phyloP scores from a whole-genome alignment of 176 grass and related monocot species.

The Juncus inflexus region DNA sequence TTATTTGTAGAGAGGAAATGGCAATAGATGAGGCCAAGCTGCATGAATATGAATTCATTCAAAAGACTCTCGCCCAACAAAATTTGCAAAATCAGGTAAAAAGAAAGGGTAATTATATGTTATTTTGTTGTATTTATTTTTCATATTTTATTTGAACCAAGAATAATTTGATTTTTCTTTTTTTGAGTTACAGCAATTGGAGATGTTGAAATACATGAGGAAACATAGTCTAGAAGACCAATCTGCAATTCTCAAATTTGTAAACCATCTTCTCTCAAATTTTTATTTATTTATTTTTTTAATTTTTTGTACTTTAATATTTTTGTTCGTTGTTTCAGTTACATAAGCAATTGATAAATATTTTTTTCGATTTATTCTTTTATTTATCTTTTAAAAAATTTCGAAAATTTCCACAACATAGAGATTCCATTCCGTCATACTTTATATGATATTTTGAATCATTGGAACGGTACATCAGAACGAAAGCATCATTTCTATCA shows the following conservation, averaged over 20 bases:
- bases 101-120: not conserved
- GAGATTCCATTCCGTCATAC: no score
- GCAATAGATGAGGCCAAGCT: constrained; percentile 82
- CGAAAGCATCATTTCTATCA: no score
- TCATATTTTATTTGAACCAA: not conserved
- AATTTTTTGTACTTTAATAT: not conserved
- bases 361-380: no score
- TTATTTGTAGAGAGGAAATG: constrained; percentile 61
- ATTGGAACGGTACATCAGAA: no score
- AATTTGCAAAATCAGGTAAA: constrained; percentile 57
- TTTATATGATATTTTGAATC: no score
- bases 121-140: no score
- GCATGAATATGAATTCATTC: constrained; percentile 44
- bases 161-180: not conserved
- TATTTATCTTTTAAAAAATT: no score
- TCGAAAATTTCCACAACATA: no score
- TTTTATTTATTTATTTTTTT: not conserved
- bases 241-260: constrained; percentile 45
- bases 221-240: constrained; percentile 51
- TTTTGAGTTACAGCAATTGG: constrained; percentile 52
- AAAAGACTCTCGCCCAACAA: constrained; percentile 51
- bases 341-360: constrained; percentile 35
- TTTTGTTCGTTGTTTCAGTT: constrained; percentile 42
- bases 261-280: constrained; percentile 31
- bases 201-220: constrained; percentile 53